These are phyloP conservation scores for Agrocybe pediades DNA, from an alignment of 768 basidiomycete genomes.

Conservation along the genomic window DNA sequence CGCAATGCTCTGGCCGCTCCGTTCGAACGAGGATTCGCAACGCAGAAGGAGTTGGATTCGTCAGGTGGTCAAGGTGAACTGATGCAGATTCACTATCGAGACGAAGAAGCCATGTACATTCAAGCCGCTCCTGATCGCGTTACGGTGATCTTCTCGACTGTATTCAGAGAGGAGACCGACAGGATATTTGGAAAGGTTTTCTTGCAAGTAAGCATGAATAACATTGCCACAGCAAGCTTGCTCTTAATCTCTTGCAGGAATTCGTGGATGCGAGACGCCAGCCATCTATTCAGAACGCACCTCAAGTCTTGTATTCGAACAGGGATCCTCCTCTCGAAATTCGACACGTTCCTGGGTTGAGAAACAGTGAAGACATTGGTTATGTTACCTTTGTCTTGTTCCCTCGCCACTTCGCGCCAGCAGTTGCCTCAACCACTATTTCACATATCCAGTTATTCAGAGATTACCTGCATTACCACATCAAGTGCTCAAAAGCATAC, in stretches of 20 bases:
- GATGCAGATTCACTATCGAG: slow-evolving; percentile 93
- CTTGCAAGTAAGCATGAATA: slow-evolving; percentile 71
- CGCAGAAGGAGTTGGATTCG: slow-evolving; percentile 84
- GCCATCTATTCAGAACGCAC: slow-evolving; percentile 93
- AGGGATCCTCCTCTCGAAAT: slow-evolving; percentile 98
- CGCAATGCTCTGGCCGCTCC: slow-evolving; percentile 94
- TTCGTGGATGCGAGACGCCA: slow-evolving; percentile 97
- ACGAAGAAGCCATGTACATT: slow-evolving; percentile 96
- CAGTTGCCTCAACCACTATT: slow-evolving; percentile 75
- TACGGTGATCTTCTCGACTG: slow-evolving; percentile 95
- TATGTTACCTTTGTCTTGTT: slow-evolving; percentile 98
- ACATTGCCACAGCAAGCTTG: neutral
- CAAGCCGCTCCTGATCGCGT: slow-evolving; percentile 94
- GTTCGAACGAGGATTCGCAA: slow-evolving; percentile 84
- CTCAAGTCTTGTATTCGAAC: slow-evolving; percentile 94
- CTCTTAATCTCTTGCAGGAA: slow-evolving; percentile 57
- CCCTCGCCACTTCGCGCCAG: slow-evolving; percentile 89
- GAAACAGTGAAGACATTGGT: slow-evolving; percentile 85
- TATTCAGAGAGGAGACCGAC: slow-evolving; percentile 97
- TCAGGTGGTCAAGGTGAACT: slow-evolving; percentile 75
- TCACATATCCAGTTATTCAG: slow-evolving; percentile 97
- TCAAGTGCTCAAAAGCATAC: slow-evolving; percentile 98
- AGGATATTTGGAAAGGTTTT: slow-evolving; percentile 98
- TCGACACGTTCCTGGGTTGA: slow-evolving; percentile 79
- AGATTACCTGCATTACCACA: slow-evolving; percentile 99